Evolutionary conservation across 2,329 filamentous ascomycete genomes (phyloP).

Genomic region (Arthrobotrys conoides): DNA sequence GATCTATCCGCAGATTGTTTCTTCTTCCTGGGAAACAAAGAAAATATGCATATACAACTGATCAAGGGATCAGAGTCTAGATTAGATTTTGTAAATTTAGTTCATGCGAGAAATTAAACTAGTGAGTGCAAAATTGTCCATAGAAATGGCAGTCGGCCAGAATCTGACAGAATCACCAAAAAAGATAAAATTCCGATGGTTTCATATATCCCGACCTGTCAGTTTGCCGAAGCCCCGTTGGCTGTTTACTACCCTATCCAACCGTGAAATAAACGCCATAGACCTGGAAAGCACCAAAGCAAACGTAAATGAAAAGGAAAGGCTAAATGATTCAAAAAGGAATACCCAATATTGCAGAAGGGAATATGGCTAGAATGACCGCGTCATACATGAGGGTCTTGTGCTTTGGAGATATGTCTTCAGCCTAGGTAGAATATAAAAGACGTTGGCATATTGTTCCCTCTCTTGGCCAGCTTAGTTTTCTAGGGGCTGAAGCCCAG

Average conservation of each 20-base stretch:
- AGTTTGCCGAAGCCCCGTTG: conserved; percentile 13
- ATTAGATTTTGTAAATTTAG: conserved; percentile 2
- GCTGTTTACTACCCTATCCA: conserved; percentile 19
- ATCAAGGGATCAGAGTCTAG: conserved; percentile 25
- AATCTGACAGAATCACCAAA: conserved; percentile 15
- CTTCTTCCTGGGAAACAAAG: background rate
- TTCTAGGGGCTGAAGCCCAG: conserved; percentile 8
- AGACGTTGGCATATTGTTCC: conserved; percentile 29
- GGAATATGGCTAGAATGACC: conserved; percentile 14
- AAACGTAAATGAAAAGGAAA: conserved; percentile 14
- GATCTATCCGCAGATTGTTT: conserved; percentile 11
- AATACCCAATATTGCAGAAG: conserved; percentile 23
- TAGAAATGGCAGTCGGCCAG: background rate
- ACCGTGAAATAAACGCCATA: conserved; percentile 25
- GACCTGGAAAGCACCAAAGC: conserved; percentile 14
- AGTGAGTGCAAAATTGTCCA: background rate
- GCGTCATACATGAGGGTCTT: conserved; percentile 20
- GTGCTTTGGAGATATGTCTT: background rate
- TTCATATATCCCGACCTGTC: conserved; percentile 29
- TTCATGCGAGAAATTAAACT: background rate
- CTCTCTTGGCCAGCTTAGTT: conserved; percentile 30
- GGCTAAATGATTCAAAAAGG: conserved; percentile 23
- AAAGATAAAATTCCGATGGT: conserved; percentile 11
- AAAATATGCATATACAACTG: background rate
- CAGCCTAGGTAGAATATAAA: background rate